Evolutionary conservation across 345 rosid species (phyloP), one percentile per base, ranked within the genome.

Genomic region (Anacardium occidentale): DNA sequence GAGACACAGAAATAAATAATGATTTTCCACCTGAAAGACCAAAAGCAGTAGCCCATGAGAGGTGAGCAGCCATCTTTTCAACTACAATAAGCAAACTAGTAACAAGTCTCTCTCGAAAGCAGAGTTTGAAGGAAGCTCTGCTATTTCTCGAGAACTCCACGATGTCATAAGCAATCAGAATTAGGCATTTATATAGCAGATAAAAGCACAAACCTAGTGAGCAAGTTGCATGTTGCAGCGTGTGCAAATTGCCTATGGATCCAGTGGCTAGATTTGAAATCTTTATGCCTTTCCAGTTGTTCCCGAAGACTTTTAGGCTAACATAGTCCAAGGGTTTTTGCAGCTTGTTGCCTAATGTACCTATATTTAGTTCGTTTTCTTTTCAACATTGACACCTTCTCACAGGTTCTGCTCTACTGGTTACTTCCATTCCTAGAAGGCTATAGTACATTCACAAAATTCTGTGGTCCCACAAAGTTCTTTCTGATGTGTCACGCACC

Each of bases 401-500:
- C 50, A 18, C 62, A 44, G 66, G 63, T 56, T 40, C 1, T 55
- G 21, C 73, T 67, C 76, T 69, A 56, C 61, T 66, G 78, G 81
- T 73, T 17, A 74, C 76, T 77, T 81, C 85, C 81, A 81, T 76
- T 85, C 76, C 29, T 51, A 51, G 42, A 5, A 37, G 42, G 42
- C 9, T 37, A 37, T 37, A 37, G 78, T 51, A 68, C 73, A 32
- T 65, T 22, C 66, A 52, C 61, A 34, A 65, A 62, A 57, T 60
- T 37, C 20, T 5, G 2, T 62, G 83, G 81, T 14, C 83, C 85
- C 84, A 75, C 79, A 4, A 21, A 21, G 37, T 1, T 53, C 90
- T 90, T 85, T 83, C 83, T 86, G 87, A 86, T 80, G 90, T 87
- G 96, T 84, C 93, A 72, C 83, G 87, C 94, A 91, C 89, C 88